phyloP scores from a whole-genome alignment of 208 protist species.

The Leishmania aethiopica region DNA sequence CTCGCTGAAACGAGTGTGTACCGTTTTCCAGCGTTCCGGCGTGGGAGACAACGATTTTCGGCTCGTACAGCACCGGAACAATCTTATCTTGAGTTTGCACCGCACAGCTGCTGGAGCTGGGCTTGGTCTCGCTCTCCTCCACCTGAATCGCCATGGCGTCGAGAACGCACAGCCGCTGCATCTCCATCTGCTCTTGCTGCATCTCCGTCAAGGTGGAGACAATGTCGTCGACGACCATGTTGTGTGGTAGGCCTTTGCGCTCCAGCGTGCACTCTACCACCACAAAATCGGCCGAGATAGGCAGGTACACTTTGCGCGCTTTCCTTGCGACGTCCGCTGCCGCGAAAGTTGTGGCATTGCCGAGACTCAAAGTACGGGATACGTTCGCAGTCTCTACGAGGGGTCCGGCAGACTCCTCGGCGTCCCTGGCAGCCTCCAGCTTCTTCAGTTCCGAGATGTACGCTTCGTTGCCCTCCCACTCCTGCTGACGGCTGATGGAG shows the following conservation, averaged over 20 bases:
- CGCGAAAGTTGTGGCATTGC: background rate
- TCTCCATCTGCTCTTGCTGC: slow-evolving; percentile 69
- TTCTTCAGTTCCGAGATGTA: slow-evolving; percentile 54
- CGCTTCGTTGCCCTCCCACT: slow-evolving; percentile 48
- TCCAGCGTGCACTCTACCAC: slow-evolving; percentile 86
- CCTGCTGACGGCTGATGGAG: slow-evolving; percentile 62
- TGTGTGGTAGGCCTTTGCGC: slow-evolving; percentile 79
- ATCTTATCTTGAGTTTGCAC: slow-evolving; percentile 19
- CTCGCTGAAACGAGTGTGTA: slow-evolving; percentile 82
- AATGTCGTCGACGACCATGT: slow-evolving; percentile 86
- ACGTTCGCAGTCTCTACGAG: slow-evolving; percentile 7
- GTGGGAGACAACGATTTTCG: slow-evolving; percentile 79
- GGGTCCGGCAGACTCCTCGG: background rate
- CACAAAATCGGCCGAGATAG: slow-evolving; percentile 70
- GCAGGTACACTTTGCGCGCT: slow-evolving; percentile 38
- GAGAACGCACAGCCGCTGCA: slow-evolving; percentile 66
- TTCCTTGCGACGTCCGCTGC: background rate
- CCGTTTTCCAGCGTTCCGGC: slow-evolving; percentile 80
- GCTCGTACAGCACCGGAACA: slow-evolving; percentile 85
- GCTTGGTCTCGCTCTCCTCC: slow-evolving; percentile 9
- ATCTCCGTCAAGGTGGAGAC: slow-evolving; percentile 66
- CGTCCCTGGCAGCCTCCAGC: slow-evolving; percentile 31
- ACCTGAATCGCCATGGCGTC: slow-evolving; percentile 38
- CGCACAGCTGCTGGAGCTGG: background rate
- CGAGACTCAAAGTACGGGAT: slow-evolving; percentile 3